A percentile compares a stretch with the other conserved stretches of the same genome.
Conservation (phyloP, 371 early-diverging fungal species). For the Mucor circinelloides region DNA sequence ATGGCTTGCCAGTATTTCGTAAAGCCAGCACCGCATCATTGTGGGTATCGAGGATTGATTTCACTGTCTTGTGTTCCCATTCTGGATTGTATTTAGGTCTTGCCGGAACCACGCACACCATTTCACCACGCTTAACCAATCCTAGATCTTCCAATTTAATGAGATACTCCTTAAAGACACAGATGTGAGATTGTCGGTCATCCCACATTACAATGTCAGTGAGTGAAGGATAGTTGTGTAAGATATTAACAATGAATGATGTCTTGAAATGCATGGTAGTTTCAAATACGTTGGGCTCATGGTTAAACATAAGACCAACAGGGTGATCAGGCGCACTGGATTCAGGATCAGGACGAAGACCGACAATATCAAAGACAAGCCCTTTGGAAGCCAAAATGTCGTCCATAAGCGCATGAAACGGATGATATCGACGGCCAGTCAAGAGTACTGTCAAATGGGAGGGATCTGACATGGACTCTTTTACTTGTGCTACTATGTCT, state of each 20-base stretch:
- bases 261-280: constrained; percentile 66
- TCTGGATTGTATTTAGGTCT: constrained; percentile 49
- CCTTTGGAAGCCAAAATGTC: constrained; percentile 39
- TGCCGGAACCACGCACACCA: constrained; percentile 44
- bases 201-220: constrained; percentile 59
- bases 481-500: constrained; percentile 27
- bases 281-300: constrained; percentile 27
- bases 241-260: constrained; percentile 51
- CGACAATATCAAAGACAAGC: constrained; percentile 56
- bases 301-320: constrained; percentile 15
- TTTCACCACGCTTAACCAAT: constrained; percentile 28
- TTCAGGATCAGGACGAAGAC: constrained; percentile 53
- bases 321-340: constrained; percentile 1
- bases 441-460: constrained; percentile 56
- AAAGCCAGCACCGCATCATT: constrained; percentile 35
- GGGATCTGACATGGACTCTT: constrained; percentile 33
- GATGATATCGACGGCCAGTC: constrained; percentile 61
- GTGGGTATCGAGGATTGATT: constrained; percentile 44
- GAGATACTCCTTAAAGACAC: constrained; percentile 48
- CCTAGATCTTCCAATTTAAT: constrained; percentile 13
- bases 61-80: constrained; percentile 48
- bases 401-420: constrained; percentile 47
- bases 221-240: constrained; percentile 47
- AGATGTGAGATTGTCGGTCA: constrained; percentile 56
- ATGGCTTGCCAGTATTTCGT: background rate